Evolutionary conservation across 2,329 filamentous ascomycete genomes (phyloP).

Genomic region (Penicillium sp.): DNA sequence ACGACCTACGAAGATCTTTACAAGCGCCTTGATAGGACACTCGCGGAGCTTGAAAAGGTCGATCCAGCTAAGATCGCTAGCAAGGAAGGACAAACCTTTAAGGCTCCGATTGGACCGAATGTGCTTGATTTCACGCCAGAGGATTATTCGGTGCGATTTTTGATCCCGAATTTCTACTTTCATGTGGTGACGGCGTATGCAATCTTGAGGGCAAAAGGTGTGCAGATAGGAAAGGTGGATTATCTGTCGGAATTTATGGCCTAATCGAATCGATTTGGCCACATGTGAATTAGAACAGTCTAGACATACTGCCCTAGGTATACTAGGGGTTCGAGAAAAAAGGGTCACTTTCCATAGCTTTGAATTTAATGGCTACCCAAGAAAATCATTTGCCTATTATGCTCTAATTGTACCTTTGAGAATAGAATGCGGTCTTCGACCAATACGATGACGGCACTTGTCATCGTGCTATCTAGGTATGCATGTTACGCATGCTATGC

Average conservation of each 20-base stretch:
- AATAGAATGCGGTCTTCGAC: background rate
- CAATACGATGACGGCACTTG: background rate
- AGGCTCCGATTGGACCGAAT: background rate
- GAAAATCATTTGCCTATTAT: too few species aligned
- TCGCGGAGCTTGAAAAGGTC: background rate
- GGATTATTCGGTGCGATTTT: background rate
- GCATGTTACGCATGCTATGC: too few species aligned
- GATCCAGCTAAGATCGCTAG: background rate
- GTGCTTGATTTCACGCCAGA: background rate
- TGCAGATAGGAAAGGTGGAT: background rate
- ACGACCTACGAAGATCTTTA: background rate
- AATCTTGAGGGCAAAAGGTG: background rate
- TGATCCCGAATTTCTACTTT: conserved; percentile 1
- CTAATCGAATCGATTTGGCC: background rate
- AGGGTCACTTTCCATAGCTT: too few species aligned
- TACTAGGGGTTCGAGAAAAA: background rate
- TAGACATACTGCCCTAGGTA: background rate
- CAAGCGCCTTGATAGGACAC: background rate
- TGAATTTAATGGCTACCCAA: too few species aligned
- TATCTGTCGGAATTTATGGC: background rate
- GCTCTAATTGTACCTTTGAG: background rate
- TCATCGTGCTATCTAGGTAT: too few species aligned
- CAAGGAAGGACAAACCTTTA: background rate
- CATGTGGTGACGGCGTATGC: background rate
- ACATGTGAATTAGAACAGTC: background rate